Evolutionary conservation across 2,329 filamentous ascomycete genomes (phyloP), one percentile per base, ranked within the genome.

Genomic region (Tolypocladium tundrense): DNA sequence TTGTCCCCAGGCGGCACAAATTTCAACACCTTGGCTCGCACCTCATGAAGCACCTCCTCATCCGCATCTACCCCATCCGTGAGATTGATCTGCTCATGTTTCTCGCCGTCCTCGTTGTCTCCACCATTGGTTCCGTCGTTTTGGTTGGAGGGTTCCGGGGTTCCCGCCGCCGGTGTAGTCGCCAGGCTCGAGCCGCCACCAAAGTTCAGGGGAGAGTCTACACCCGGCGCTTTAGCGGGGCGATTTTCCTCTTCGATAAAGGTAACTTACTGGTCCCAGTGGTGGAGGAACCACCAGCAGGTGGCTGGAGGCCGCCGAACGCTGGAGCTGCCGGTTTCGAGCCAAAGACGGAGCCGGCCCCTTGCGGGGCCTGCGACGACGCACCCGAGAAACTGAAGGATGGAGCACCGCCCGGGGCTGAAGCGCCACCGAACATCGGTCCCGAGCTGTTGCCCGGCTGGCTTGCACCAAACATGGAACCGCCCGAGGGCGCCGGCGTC

Each of bases 11-110:
- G 73, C 16, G 76, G 72, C 45, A 79, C 73, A 64, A 84, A 83
- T 69, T 87, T 87, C 61, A 87, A 73, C 14, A 84, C 87, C 70
- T 90, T 90, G 51, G 86, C 85, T 31, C 86, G 83, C 16, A 88
- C 79, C 67, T 93, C 87, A 69, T 88, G 81, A 24, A 91, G 69
- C 42, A 86, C 76, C 39, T 84, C 80, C 69, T 94, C 90, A 58
- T 90, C 81, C 68, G 88, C 86, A 69, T 92, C 88, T 19, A 83
- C 83, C 57, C 80, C 82, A 62, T 82, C 78, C 56, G 85, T 85
- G 64, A 93, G 79, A 67, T 87, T 86, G 62, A 90, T 81, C 70
- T 90, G 87, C 69, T 86, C 81, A 60, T 89, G 80, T 67, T 81
- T 79, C 67, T 82, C 82, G 60, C 77, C 79, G 57, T 81, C 80